Evolutionary conservation across 2,329 filamentous ascomycete genomes (phyloP).

Genomic region (Cladophialophora yegresii): DNA sequence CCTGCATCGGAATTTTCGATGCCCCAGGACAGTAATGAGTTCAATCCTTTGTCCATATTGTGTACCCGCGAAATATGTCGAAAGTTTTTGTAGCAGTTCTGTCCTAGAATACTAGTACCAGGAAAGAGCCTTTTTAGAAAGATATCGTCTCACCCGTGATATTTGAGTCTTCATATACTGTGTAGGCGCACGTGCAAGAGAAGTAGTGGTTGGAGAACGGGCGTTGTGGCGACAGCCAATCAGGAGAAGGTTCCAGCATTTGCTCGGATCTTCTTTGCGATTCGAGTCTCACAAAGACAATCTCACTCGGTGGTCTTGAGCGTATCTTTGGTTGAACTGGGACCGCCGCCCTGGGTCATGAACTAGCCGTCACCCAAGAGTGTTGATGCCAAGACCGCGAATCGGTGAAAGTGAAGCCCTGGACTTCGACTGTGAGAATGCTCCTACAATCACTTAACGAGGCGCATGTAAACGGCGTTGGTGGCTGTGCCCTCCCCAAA

Average conservation of each 20-base stretch:
- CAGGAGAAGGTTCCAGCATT: slow-evolving; percentile 23
- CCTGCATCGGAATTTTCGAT: slow-evolving; percentile 59
- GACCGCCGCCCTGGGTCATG: background rate
- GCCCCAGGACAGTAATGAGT: slow-evolving; percentile 78
- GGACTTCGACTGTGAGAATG: background rate
- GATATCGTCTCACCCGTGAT: background rate
- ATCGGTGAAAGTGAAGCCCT: background rate
- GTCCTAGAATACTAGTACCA: background rate
- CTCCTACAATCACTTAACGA: background rate
- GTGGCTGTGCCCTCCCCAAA: slow-evolving; percentile 9
- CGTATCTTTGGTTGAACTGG: background rate
- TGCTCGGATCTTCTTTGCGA: slow-evolving; percentile 24
- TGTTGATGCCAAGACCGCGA: background rate
- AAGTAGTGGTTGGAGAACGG: background rate
- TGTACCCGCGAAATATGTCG: slow-evolving; percentile 38
- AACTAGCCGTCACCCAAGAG: background rate
- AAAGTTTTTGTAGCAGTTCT: background rate
- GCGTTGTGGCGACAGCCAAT: slow-evolving; percentile 16
- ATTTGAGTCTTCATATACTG: background rate
- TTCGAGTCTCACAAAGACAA: slow-evolving; percentile 18
- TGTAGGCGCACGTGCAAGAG: background rate
- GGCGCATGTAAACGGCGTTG: slow-evolving; percentile 1
- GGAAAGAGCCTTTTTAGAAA: background rate
- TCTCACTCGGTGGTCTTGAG: background rate
- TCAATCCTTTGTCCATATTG: slow-evolving; percentile 68